Base-by-base conservation (phyloP, 805 yeast species). In the Starmerella etchellsii region DNA sequence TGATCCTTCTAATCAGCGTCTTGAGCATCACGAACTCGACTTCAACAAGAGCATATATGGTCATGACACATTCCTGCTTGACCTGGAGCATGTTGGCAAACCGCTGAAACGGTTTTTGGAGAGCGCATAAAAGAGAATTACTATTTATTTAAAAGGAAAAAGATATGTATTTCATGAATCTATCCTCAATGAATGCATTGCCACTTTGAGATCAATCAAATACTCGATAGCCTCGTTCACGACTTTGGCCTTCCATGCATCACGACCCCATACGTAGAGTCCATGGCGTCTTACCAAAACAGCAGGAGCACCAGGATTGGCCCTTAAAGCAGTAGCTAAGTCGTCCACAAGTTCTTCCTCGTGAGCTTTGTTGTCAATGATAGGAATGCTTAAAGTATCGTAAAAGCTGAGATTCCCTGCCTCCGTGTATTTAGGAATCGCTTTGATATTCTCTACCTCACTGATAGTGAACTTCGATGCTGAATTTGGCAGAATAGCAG, bases 231-330 rank as follows among this genome's bases (percentile, higher is more conserved):
- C 94, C 61, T 88, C 97, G 57, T 85, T 85, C 58, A 81, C 80
- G 13, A 88, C 72, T 61, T 88, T 88, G 36, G 96, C 95, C 61
- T 87, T 84, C 81, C 93, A 81, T 11, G 83, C 81, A 21, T 71
- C 74, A 52, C 79, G 83, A 20, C 96, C 96, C 96, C 96, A 88
- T n/a, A 85, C 95, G 57, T 78, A 88, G 34, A 88, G 78, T 1
- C 97, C 97, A 56, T 88, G 97, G 54, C 95, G 69, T 60, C 94
- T 73, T 6, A 88, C 96, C 39, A 88, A 65, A 1, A 88, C 84
- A 0, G 96, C 96, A 2, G 85, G 73, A 3, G 94, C 64, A 0
- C 73, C 68, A 1, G 96, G 95, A 53, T 83, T 78, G 14, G 69
- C 65, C n/a, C 51, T 58, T 40, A 87, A 73, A 0, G 85, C 79